Evolutionary conservation across 768 basidiomycete genomes (phyloP).

Genomic region (Clitopilus passeckerianus): DNA sequence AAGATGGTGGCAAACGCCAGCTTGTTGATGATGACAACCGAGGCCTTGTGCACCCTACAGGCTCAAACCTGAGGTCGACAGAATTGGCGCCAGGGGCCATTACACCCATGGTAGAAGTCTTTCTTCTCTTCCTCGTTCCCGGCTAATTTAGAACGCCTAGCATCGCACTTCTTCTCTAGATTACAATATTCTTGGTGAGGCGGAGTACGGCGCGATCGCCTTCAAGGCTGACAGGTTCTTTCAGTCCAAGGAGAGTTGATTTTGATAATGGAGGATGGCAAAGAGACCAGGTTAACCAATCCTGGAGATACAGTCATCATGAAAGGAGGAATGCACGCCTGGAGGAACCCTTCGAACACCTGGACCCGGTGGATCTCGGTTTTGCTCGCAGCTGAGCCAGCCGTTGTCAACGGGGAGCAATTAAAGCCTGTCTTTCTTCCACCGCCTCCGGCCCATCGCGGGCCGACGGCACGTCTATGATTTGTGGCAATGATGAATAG

Average conservation of each 20-base stretch:
- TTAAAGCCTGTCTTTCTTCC: slow-evolving; percentile 26
- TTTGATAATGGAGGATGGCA: slow-evolving; percentile 52
- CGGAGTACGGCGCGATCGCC: neutral
- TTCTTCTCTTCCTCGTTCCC: neutral
- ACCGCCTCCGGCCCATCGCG: neutral
- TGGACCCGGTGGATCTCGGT: slow-evolving; percentile 52
- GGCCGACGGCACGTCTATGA: slow-evolving; percentile 9
- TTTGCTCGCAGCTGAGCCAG: slow-evolving; percentile 51
- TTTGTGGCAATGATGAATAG: neutral
- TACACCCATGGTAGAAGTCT: slow-evolving; percentile 41
- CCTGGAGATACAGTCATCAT: slow-evolving; percentile 55
- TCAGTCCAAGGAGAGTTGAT: slow-evolving; percentile 52
- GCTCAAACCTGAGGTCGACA: slow-evolving; percentile 46
- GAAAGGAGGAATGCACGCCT: slow-evolving; percentile 56
- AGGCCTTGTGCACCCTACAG: slow-evolving; percentile 37
- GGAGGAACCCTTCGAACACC: slow-evolving; percentile 48
- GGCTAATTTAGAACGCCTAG: slow-evolving; percentile 9
- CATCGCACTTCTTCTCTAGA: slow-evolving; percentile 55
- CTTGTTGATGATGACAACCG: slow-evolving; percentile 33
- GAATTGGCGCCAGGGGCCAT: slow-evolving; percentile 48
- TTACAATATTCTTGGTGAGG: slow-evolving; percentile 53
- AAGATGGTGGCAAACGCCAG: slow-evolving; percentile 43
- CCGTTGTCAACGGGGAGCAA: slow-evolving; percentile 36
- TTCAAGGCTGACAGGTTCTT: slow-evolving; percentile 1
- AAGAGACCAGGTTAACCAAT: slow-evolving; percentile 44